These are phyloP conservation scores for Effrenium voratum DNA, from an alignment of 73 alveolate genomes.

Conservation along the genomic window DNA sequence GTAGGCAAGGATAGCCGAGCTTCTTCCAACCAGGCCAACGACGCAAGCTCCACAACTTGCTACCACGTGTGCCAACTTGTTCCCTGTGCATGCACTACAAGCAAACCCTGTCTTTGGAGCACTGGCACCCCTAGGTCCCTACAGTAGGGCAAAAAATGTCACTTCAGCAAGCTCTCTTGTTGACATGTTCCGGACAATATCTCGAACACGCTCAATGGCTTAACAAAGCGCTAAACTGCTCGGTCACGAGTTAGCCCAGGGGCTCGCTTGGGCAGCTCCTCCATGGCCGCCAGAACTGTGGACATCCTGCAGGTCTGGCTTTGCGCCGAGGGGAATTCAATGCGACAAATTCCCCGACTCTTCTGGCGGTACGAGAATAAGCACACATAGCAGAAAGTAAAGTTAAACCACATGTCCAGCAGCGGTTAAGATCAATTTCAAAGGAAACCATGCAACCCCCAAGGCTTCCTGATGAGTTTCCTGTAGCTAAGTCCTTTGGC, in stretches of 20 bases:
- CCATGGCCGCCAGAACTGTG: slow-evolving; percentile 86
- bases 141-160: too few relatives aligned
- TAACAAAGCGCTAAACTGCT: neutral
- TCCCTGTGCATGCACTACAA: too few relatives aligned
- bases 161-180: too few relatives aligned
- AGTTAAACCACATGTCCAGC: neutral
- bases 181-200: too few relatives aligned
- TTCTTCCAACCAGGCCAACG: neutral
- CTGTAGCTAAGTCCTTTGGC: neutral
- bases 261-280: slow-evolving; percentile 79
- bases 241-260: too few relatives aligned
- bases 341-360: neutral
- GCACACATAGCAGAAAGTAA: neutral
- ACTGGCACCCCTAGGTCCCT: too few relatives aligned
- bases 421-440: neutral
- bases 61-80: neutral
- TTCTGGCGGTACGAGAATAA: neutral
- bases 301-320: slow-evolving; percentile 29
- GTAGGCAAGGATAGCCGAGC: neutral
- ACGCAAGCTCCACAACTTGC: neutral
- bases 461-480: neutral
- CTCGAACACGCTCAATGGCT: too few relatives aligned
- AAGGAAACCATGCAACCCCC: neutral
- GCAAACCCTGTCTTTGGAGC: too few relatives aligned
- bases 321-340: neutral